phyloP scores from a whole-genome alignment of 31 red algal genomes.

The Asparagopsis taxiformis region DNA sequence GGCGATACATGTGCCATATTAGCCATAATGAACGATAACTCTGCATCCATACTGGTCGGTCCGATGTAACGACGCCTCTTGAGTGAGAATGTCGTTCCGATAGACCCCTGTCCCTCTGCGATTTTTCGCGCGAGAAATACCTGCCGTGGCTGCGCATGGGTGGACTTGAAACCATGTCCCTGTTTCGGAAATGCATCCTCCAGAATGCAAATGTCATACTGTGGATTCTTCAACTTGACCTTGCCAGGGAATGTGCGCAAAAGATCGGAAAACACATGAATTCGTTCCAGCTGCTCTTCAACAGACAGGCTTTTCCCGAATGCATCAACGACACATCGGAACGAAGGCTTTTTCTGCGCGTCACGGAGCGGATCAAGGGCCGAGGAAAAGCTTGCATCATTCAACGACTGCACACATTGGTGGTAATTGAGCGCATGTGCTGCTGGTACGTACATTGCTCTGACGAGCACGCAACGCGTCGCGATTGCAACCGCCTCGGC shows the following conservation, averaged over 20 bases:
- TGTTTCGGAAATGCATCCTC: conserved; percentile 67
- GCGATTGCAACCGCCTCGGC: conserved; percentile 47
- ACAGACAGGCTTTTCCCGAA: conserved; percentile 60
- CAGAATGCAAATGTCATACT: conserved; percentile 66
- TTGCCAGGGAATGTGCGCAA: conserved; percentile 42
- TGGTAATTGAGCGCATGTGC: conserved; percentile 46
- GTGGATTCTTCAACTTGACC: conserved; percentile 61
- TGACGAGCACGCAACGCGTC: conserved; percentile 58
- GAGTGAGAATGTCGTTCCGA: conserved; percentile 63
- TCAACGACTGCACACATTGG: conserved; percentile 27
- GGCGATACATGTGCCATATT: conserved; percentile 76
- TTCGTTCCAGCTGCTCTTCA: conserved; percentile 62
- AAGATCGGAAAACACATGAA: conserved; percentile 45
- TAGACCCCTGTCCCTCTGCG: conserved; percentile 33
- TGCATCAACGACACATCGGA: conserved; percentile 50
- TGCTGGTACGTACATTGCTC: conserved; percentile 49
- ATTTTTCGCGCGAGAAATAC: conserved; percentile 66
- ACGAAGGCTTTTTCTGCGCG: conserved; percentile 16
- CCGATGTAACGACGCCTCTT: conserved; percentile 76
- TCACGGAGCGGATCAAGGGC: conserved; percentile 27
- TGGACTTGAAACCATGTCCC: conserved; percentile 23
- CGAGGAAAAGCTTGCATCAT: not conserved
- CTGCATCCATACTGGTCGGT: conserved; percentile 95
- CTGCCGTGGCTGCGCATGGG: conserved; percentile 30
- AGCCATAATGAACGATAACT: conserved; percentile 96